Base-by-base conservation (phyloP, 495 filamentous ascomycete species). In the Penicillium canariense region DNA sequence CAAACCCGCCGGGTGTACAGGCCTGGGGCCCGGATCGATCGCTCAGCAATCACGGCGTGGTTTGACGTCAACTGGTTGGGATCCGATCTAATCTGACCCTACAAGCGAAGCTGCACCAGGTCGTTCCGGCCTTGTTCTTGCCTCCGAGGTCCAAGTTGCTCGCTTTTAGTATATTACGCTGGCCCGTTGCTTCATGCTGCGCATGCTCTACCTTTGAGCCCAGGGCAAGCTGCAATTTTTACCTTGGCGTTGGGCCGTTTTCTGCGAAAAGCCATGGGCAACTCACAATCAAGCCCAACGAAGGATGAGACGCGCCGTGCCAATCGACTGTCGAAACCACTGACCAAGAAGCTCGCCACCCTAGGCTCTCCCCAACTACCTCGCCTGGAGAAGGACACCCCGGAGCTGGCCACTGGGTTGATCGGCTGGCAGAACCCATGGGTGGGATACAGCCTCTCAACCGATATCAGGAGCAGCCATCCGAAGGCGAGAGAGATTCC, bases 271-370 rank as follows among this genome's bases (percentile, higher is more conserved):
- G 65, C 44, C 61, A 76, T 76, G 68, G 71, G 71, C 60, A 74
- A 68, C 52, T 59, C 59, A 40, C 65, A 70, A 51, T 77, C 75
- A 25, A 66, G 58, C 17, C 57, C 56, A 56, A 66, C 59, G 36
- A 71, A 63, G 65, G 61, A 72, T 34, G 75, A 77, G 48, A 68
- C 56, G 31, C 65, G 65, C 49, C 69, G 66, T 34, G 60, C 66
- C 22, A 76, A 72, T 30, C 69, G 74, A 27, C 63, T 77, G 40
- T 77, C 75, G 23, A 80, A 80, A 36, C 74, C 77, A 17, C 65
- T 68, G 20, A 68, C 69, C 11, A 72, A 67, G 42, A 62, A 59
- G 18, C 22, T 62, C 2, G 23, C 50, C 15, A 14, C 48, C 36
- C 40, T 36, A 6, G 59, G 42, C 56, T 28, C 47, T 45, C 48